Base-by-base conservation (phyloP, 176 grass and related monocot genomes). In the Triticum turgidum region DNA sequence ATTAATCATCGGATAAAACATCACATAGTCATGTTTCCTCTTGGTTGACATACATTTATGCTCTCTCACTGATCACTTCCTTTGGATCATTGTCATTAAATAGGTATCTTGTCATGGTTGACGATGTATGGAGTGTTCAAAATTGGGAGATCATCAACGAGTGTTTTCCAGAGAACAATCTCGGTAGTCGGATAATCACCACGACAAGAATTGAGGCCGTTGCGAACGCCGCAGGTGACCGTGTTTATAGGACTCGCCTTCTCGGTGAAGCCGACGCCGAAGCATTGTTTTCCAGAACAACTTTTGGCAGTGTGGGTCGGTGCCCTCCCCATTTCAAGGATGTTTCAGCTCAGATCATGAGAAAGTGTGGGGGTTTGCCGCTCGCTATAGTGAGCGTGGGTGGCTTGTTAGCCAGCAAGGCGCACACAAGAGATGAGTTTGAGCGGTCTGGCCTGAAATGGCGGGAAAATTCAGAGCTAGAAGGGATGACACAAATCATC, bases 51-150 rank as follows among this genome's bases (percentile, higher is more conserved):
- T 45, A 11, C 13, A 51, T 15, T 51, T 20, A 70, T 38, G 11
- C 39, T 73, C 3, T 27, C 29, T 76, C 14, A 52, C 13, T 49
- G 12, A 49, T 49, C 11, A 49, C 45, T 49, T 49, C 42, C 42
- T 45, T 45, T 45, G 3, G 42, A 4, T 45, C 42, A 45, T 10
- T 41, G 39, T 41, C 39, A 41, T 9, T 41, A 41, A 41, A 41
- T 41, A 41, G 38, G 70, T 86, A 86, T 17, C 70, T 89, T 13
- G 14, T 88, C 42, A 42, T 88, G 24, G 32, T 91, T 45, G 89
- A 91, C 84, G 89, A 91, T 84, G 1, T 91, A 15, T 91, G 89
- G 89, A 84, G 58, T 49, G 34, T 5, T 1, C 18, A 38, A 27
- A n/a, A 56, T 1, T 91, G 85, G 72, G 10, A 0, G 64, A 42